Percentiles rank a stretch among this genome's conserved stretches.
Evolutionary conservation across 441 rosid species (phyloP).

Genomic region (Cnidoscolus chayamansa): DNA sequence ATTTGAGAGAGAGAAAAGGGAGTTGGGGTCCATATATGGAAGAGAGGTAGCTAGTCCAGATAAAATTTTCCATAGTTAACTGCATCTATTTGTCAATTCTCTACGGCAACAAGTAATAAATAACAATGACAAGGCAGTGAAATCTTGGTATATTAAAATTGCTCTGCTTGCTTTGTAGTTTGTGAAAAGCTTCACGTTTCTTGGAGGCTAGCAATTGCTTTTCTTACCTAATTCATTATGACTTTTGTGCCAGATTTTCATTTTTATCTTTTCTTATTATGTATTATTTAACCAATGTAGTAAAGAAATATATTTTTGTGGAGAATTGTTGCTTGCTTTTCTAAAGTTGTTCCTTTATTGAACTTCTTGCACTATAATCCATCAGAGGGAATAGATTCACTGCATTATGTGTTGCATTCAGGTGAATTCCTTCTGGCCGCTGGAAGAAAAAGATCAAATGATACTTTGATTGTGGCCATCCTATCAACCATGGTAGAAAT

Average conservation of each 20-base stretch:
- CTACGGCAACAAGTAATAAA: background rate
- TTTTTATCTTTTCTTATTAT: background rate
- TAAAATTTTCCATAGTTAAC: constrained; percentile 8
- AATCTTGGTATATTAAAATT: constrained; percentile 5
- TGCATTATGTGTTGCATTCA: constrained; percentile 11
- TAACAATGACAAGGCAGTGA: constrained; percentile 3
- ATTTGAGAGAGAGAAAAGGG: background rate
- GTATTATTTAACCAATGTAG: background rate
- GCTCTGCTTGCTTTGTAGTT: constrained; percentile 19
- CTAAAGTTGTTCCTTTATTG: constrained; percentile 15
- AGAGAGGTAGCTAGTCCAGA: constrained; percentile 11
- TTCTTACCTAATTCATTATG: constrained; percentile 30
- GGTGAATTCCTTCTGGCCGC: constrained; percentile 15
- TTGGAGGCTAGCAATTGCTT: constrained; percentile 11
- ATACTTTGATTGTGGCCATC: background rate
- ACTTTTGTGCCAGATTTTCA: constrained; percentile 4
- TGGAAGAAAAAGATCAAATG: constrained; percentile 1
- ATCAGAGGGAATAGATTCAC: constrained; percentile 21
- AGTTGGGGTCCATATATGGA: constrained; percentile 23
- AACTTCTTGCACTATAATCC: constrained; percentile 3
- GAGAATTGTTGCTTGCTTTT: constrained; percentile 13
- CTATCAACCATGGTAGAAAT: background rate
- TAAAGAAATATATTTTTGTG: background rate
- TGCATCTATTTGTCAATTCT: constrained; percentile 24
- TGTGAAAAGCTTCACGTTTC: constrained; percentile 3